Percentiles rank a stretch among this genome's conserved stretches.
Evolutionary conservation across 1,284 basidiomycete genomes (phyloP).

Genomic region (Ceratobasidium papillatum): DNA sequence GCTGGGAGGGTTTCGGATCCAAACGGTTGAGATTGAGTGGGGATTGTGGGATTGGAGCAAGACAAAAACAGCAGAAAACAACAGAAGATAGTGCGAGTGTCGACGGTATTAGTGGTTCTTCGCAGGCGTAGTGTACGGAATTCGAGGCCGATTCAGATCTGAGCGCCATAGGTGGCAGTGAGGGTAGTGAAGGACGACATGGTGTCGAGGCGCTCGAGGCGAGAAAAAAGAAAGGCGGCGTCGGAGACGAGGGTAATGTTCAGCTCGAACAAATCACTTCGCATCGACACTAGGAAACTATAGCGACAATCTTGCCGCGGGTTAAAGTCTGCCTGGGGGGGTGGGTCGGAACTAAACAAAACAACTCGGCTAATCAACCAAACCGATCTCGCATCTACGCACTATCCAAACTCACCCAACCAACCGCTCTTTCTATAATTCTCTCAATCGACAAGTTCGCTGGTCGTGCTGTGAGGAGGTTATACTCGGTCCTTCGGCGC

Average conservation of each 20-base stretch:
- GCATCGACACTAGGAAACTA: too few species aligned
- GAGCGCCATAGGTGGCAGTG: conserved; percentile 14
- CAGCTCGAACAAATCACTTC: too few species aligned
- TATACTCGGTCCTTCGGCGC: background rate
- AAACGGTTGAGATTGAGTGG: background rate
- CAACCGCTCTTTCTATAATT: background rate
- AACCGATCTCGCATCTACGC: too few species aligned
- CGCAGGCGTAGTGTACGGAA: conserved; percentile 15
- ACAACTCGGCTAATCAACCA: too few species aligned
- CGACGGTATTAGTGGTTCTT: background rate
- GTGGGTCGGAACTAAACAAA: too few species aligned
- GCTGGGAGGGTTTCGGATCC: conserved; percentile 16
- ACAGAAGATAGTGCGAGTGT: background rate
- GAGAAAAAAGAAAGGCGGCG: conserved; percentile 26
- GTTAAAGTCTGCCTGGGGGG: too few species aligned
- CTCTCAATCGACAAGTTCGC: too few species aligned
- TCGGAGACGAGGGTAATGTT: conserved; percentile 9
- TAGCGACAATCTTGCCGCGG: too few species aligned
- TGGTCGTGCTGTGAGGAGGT: too few species aligned
- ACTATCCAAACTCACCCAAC: too few species aligned
- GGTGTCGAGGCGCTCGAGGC: conserved; percentile 34
- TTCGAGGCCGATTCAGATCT: background rate
- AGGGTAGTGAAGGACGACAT: conserved; percentile 20
- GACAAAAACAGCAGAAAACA: background rate
- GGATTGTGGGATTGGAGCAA: background rate